A percentile compares a stretch with the other conserved stretches of the same genome.
phyloP scores from a whole-genome alignment of 208 protist genomes.

The Herpetomonas samuelpessoai region DNA sequence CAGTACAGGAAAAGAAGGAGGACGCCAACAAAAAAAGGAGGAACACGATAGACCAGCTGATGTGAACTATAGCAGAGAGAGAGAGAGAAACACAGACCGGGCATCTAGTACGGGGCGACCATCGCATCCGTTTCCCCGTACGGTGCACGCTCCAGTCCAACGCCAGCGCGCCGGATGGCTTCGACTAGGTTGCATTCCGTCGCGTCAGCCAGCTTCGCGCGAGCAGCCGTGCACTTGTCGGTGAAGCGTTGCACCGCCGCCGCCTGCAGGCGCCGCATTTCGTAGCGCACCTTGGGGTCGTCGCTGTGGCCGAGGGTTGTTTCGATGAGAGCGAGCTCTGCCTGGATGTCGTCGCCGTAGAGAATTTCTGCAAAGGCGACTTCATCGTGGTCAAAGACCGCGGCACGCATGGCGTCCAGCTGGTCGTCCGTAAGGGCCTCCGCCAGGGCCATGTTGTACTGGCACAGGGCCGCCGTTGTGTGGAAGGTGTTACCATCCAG shows the following conservation, averaged over 20 bases:
- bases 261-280: slow-evolving; percentile 24
- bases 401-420: slow-evolving; percentile 49
- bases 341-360: slow-evolving; percentile 74
- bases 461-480: slow-evolving; percentile 49
- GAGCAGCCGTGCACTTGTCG: slow-evolving; percentile 29
- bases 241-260: slow-evolving; percentile 40
- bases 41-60: too few species aligned
- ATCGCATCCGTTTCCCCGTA: background rate
- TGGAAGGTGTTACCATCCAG: slow-evolving; percentile 70
- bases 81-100: background rate
- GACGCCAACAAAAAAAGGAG: too few species aligned
- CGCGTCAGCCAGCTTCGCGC: slow-evolving; percentile 17
- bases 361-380: slow-evolving; percentile 78
- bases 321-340: slow-evolving; percentile 23
- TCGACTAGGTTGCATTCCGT: slow-evolving; percentile 16
- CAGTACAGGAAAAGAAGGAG: too few species aligned
- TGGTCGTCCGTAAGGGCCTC: slow-evolving; percentile 71
- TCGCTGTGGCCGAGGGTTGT: slow-evolving; percentile 23
- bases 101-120: background rate
- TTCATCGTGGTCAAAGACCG: slow-evolving; percentile 74
- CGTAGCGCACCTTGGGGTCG: slow-evolving; percentile 21
- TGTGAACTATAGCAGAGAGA: too few species aligned
- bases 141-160: slow-evolving; percentile 13
- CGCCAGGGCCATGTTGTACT: slow-evolving; percentile 75
- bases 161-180: slow-evolving; percentile 30